Conservation (phyloP, 257 asterid species). For the Solanum chiquidenum region DNA sequence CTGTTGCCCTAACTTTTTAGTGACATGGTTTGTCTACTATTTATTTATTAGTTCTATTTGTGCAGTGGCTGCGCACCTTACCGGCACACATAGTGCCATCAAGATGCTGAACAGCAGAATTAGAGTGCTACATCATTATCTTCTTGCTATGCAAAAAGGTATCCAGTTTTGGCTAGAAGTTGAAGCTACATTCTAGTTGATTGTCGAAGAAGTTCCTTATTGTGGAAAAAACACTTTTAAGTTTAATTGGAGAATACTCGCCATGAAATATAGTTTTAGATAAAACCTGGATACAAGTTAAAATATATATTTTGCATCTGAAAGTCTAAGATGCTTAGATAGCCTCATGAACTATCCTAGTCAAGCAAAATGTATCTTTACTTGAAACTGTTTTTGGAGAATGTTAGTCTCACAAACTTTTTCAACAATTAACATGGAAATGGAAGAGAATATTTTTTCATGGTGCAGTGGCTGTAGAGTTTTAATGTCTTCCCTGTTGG, state of each 20-base stretch:
- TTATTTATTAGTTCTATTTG: background rate
- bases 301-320: background rate
- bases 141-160: constrained; percentile 92
- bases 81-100: constrained; percentile 96
- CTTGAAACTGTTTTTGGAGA: background rate
- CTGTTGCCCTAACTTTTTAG: background rate
- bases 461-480: background rate
- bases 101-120: constrained; percentile 96
- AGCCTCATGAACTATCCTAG: background rate
- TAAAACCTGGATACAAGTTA: background rate
- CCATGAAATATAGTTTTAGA: background rate
- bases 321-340: background rate
- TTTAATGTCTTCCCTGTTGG: background rate
- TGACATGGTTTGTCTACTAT: background rate
- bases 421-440: background rate
- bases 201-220: background rate
- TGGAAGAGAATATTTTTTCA: background rate
- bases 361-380: background rate
- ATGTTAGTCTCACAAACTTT: background rate
- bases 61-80: constrained; percentile 97
- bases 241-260: background rate
- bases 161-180: background rate
- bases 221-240: background rate
- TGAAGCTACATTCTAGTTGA: background rate
- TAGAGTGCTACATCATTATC: constrained; percentile 76